Base-by-base conservation (phyloP, 805 yeast species). In the Kregervanrija pseudodelftensis region DNA sequence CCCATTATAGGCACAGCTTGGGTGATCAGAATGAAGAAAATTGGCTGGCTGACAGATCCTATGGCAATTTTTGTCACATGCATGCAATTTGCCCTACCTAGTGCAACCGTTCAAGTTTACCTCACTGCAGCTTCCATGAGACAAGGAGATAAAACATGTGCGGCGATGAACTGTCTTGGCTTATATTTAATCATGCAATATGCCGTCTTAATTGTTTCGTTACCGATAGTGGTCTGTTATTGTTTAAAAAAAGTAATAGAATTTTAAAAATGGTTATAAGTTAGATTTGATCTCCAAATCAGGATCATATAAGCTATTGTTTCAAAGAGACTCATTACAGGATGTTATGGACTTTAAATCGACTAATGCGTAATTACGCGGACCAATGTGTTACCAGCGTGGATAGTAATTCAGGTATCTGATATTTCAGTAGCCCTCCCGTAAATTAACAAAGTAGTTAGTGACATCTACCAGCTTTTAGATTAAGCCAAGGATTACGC, bases 71-170 rank as follows among this genome's bases (percentile, higher is more conserved):
- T 75, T 66, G 55, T 72, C 64, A 57, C 58, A 11, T 73, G 73
- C 12, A 54, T 77, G 49, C 75, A 74, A 49, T 77, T 66, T 52
- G 73, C 74, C 0, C 61, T 76, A 28, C 82, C 82, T 3, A 73
- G 74, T 54, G 82, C 82, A 11, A 77, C 82, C 0, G 73, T 77
- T 9, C 73, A 77, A 55, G 74, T 76, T n/a, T 77, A 77, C 53
- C 64, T 77, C 46, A 77, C 82, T 4, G 82, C 81, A 2, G 72
- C 76, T 53, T 72, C 72, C 60, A 72, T 77, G 44, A 75, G 69
- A 47, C 79, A 80, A 1, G 66, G 62, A n/a, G 62, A 72, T 12
- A 67, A 67, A 4, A 71, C 68, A 16, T 50, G 55, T 37, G 49
- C 58, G 5, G 81, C 76, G 44, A 69, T 77, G 73, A 79, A 76